These are phyloP conservation scores for Somion occarium DNA, from an alignment of 1,284 basidiomycete species.

Conservation along the genomic window DNA sequence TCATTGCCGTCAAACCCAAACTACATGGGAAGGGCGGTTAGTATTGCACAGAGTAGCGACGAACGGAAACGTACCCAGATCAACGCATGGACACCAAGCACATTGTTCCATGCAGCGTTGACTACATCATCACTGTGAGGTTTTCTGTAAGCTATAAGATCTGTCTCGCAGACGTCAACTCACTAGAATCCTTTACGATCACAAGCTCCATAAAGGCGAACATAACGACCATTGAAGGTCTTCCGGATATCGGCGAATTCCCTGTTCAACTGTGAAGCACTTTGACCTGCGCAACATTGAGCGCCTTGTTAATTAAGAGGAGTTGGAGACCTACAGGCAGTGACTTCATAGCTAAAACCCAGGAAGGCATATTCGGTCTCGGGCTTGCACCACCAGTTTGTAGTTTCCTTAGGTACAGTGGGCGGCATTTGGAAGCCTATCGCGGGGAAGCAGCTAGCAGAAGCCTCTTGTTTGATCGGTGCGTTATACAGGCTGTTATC, in stretches of 20 bases:
- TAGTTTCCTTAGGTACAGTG: conserved; percentile 28
- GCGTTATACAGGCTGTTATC: not conserved
- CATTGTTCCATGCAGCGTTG: conserved; percentile 67
- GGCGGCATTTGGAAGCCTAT: conserved; percentile 49
- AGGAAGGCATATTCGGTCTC: conserved; percentile 56
- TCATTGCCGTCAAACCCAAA: conserved; percentile 59
- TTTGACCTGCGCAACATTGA: conserved; percentile 24
- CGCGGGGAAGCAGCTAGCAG: conserved; percentile 38
- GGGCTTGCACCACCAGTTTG: conserved; percentile 54
- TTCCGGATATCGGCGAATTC: conserved; percentile 64
- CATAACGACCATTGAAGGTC: conserved; percentile 61
- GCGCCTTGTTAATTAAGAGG: not conserved
- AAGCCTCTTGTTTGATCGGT: not conserved
- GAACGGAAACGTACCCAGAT: conserved; percentile 52
- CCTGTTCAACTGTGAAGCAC: conserved; percentile 36
- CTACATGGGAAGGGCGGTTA: conserved; percentile 25
- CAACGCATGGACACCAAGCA: conserved; percentile 68
- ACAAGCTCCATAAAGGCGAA: conserved; percentile 70
- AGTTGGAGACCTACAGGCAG: conserved; percentile 37
- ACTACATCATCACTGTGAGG: conserved; percentile 67
- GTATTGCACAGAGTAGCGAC: not conserved
- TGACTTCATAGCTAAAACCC: conserved; percentile 60
- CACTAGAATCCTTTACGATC: conserved; percentile 64
- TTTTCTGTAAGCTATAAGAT: too few relatives aligned
- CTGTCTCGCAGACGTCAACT: conserved; percentile 1